A percentile compares a stretch with the other conserved stretches of the same genome.
Conservation (phyloP, 108 stramenopile species). For the Stephanodiscus triporus region DNA sequence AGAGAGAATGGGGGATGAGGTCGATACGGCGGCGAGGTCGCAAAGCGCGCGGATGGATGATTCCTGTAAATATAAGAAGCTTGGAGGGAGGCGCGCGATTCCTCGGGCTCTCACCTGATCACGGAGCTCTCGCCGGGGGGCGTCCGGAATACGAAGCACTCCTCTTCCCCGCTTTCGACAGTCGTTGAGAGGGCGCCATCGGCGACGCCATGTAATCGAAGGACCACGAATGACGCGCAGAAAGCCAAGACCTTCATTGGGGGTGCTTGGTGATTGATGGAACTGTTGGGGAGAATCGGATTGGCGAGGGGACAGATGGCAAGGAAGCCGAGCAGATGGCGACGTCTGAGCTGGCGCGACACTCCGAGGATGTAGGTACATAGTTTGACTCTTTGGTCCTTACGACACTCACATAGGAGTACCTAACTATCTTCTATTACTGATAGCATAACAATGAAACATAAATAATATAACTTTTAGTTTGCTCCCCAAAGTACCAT, state of each 20-base stretch:
- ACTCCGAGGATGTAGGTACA: too few relatives aligned
- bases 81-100: background rate
- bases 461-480: too few relatives aligned
- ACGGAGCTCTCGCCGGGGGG: slow-evolving; percentile 24
- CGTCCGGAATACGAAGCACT: slow-evolving; percentile 39
- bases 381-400: too few relatives aligned
- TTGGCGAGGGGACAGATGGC: too few relatives aligned
- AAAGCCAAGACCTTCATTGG: background rate
- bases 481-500: too few relatives aligned
- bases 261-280: background rate
- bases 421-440: too few relatives aligned
- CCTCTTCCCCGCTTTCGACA: slow-evolving; percentile 41
- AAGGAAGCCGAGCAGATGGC: too few relatives aligned
- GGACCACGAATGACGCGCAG: background rate
- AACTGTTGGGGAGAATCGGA: background rate
- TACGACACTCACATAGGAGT: too few relatives aligned
- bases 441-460: too few relatives aligned
- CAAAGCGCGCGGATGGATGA: background rate
- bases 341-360: too few relatives aligned
- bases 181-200: slow-evolving; percentile 38
- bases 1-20: background rate
- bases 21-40: background rate
- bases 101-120: slow-evolving; percentile 23
- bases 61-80: background rate
- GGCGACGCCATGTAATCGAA: slow-evolving; percentile 7